Evolutionary conservation across 2,329 filamentous ascomycete species (phyloP).

Genomic region (Hymenoscyphus fructigenus): DNA sequence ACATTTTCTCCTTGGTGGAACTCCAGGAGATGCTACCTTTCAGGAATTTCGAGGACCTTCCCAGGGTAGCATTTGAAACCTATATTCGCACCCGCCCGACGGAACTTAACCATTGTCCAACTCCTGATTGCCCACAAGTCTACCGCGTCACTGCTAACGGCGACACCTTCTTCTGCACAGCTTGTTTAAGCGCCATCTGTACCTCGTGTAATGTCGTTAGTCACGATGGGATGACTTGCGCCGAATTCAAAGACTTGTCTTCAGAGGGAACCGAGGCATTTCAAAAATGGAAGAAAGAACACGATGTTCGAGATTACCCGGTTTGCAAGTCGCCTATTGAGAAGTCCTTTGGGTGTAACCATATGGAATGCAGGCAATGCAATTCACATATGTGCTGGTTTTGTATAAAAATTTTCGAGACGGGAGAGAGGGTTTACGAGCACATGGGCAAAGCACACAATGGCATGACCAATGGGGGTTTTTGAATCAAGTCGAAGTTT

Average conservation of each 20-base stretch:
- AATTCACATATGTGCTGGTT: slow-evolving; percentile 48
- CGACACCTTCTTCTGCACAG: slow-evolving; percentile 14
- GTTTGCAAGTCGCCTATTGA: slow-evolving; percentile 31
- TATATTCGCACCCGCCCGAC: slow-evolving; percentile 17
- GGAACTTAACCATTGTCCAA: slow-evolving; percentile 16
- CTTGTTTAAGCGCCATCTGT: slow-evolving; percentile 21
- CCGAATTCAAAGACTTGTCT: slow-evolving; percentile 20
- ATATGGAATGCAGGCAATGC: slow-evolving; percentile 45
- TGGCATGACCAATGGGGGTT: too few species aligned
- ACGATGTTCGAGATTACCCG: slow-evolving; percentile 44
- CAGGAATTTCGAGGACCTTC: slow-evolving; percentile 16
- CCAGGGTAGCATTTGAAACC: slow-evolving; percentile 14
- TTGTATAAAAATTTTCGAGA: slow-evolving; percentile 42
- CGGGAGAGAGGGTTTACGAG: slow-evolving; percentile 23
- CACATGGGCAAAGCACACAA: slow-evolving; percentile 24
- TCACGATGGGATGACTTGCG: slow-evolving; percentile 22
- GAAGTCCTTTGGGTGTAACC: slow-evolving; percentile 44
- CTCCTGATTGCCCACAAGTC: slow-evolving; percentile 17
- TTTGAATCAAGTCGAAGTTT: too few species aligned
- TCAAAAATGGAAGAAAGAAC: slow-evolving; percentile 34
- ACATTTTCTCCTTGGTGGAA: slow-evolving; percentile 16
- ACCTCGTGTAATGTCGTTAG: slow-evolving; percentile 16
- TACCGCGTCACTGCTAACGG: slow-evolving; percentile 5
- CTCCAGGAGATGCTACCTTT: slow-evolving; percentile 13
- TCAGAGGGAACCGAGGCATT: slow-evolving; percentile 15